These are phyloP conservation scores for Podaxis rugospora DNA, from an alignment of 768 basidiomycete species.

Conservation along the genomic window DNA sequence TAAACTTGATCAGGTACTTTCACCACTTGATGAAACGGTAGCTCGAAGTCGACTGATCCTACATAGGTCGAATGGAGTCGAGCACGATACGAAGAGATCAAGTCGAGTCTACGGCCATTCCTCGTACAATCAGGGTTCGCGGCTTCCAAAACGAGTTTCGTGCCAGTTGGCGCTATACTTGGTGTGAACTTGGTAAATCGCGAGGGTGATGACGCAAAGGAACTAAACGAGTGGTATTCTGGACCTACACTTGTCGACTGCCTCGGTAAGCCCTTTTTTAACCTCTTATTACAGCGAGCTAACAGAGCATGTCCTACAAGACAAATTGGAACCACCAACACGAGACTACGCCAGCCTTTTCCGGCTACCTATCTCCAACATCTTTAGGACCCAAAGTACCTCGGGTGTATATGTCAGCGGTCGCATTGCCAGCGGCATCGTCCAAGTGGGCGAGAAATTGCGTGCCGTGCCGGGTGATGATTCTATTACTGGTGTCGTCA, in stretches of 20 bases:
- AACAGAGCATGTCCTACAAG: constrained; percentile 31
- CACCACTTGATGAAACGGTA: not conserved
- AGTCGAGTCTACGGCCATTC: constrained; percentile 69
- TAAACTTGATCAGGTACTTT: constrained; percentile 83
- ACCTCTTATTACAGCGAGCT: not conserved
- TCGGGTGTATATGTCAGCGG: constrained; percentile 79
- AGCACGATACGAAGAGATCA: constrained; percentile 83
- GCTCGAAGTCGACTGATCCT: not conserved
- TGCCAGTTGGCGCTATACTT: constrained; percentile 86
- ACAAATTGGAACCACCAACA: constrained; percentile 74
- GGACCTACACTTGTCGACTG: constrained; percentile 83
- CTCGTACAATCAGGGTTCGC: constrained; percentile 85
- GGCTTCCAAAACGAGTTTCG: constrained; percentile 71
- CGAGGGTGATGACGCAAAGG: constrained; percentile 40
- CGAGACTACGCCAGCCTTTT: constrained; percentile 75
- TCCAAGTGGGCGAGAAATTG: constrained; percentile 88
- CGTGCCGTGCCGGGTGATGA: constrained; percentile 92
- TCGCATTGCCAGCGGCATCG: constrained; percentile 78
- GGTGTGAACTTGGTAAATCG: constrained; percentile 75
- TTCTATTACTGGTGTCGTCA: constrained; percentile 60
- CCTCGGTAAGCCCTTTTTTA: constrained; percentile 48
- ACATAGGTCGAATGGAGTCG: constrained; percentile 82
- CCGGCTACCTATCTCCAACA: constrained; percentile 89
- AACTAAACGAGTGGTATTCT: constrained; percentile 70
- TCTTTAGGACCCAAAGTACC: constrained; percentile 82